A percentile compares a stretch with the other conserved stretches of the same genome.
Conservation (phyloP, 768 basidiomycete species). For the Trametes sanguinea region DNA sequence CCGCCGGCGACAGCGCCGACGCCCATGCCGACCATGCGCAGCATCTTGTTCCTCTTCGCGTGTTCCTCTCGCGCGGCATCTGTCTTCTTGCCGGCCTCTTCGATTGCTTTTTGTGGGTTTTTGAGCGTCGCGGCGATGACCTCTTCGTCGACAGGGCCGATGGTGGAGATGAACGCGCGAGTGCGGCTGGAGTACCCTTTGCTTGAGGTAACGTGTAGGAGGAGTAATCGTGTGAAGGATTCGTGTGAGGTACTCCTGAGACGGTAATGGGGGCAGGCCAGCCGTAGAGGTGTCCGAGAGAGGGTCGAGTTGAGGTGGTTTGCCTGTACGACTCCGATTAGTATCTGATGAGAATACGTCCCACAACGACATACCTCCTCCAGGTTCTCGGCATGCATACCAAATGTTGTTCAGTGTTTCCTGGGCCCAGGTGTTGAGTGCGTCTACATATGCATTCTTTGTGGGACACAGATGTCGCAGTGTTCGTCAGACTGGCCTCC, state of each 20-base stretch:
- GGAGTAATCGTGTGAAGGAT: slow-evolving; percentile 53
- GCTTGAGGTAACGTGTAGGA: slow-evolving; percentile 49
- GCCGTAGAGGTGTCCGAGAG: slow-evolving; percentile 48
- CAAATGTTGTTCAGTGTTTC: slow-evolving; percentile 45
- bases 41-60: slow-evolving; percentile 42
- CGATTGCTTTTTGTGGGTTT: slow-evolving; percentile 48
- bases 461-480: not conserved
- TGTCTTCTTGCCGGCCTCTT: slow-evolving; percentile 46
- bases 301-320: slow-evolving; percentile 46
- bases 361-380: slow-evolving; percentile 33
- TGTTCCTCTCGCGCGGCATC: slow-evolving; percentile 43
- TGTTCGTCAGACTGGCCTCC: slow-evolving; percentile 35
- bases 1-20: slow-evolving; percentile 57
- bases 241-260: slow-evolving; percentile 39
- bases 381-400: slow-evolving; percentile 46
- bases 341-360: not conserved
- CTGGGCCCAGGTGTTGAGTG: slow-evolving; percentile 49
- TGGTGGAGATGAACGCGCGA: slow-evolving; percentile 44
- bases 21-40: slow-evolving; percentile 51
- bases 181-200: slow-evolving; percentile 55
- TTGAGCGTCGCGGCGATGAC: slow-evolving; percentile 48
- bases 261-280: slow-evolving; percentile 43
- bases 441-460: slow-evolving; percentile 37
- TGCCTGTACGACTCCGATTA: slow-evolving; percentile 29
- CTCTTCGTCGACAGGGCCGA: slow-evolving; percentile 47